Evolutionary conservation across 2,329 filamentous ascomycete species (phyloP).

Genomic region (Herpotrichia juniperi): DNA sequence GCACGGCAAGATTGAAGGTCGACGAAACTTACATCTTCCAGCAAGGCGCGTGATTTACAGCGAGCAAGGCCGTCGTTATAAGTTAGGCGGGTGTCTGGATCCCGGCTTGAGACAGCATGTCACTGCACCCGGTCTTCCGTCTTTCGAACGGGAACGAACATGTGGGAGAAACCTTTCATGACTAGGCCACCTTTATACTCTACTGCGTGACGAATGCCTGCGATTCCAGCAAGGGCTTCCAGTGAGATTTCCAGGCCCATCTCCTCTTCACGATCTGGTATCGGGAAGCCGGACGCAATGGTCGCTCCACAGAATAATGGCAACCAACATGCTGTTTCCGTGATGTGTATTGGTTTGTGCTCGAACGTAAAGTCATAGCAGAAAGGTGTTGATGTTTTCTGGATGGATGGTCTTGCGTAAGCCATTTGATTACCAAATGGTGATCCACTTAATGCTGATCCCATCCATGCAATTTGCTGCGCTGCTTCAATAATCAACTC

Average conservation of each 20-base stretch:
- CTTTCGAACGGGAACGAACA: conserved; percentile 18
- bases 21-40: conserved; percentile 13
- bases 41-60: conserved; percentile 9
- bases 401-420: conserved; percentile 9
- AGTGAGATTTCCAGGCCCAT: conserved; percentile 21
- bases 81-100: conserved; percentile 14
- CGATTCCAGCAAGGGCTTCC: conserved; percentile 15
- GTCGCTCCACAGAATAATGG: conserved; percentile 16
- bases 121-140: conserved; percentile 17
- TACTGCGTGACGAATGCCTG: conserved; percentile 16
- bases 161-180: conserved; percentile 22
- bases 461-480: conserved; percentile 18
- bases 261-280: conserved; percentile 12
- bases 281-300: conserved; percentile 21
- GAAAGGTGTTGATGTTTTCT: background rate
- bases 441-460: conserved; percentile 15
- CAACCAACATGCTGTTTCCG: conserved; percentile 19
- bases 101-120: conserved; percentile 16
- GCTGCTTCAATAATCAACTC: conserved; percentile 11
- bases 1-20: conserved; percentile 11
- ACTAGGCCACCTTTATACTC: conserved; percentile 20
- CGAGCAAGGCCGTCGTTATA: conserved; percentile 14
- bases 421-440: conserved; percentile 12
- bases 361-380: conserved; percentile 3
- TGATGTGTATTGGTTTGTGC: conserved; percentile 6